Conservation (phyloP, 805 yeast genomes). For the Pichia cabralensis region DNA sequence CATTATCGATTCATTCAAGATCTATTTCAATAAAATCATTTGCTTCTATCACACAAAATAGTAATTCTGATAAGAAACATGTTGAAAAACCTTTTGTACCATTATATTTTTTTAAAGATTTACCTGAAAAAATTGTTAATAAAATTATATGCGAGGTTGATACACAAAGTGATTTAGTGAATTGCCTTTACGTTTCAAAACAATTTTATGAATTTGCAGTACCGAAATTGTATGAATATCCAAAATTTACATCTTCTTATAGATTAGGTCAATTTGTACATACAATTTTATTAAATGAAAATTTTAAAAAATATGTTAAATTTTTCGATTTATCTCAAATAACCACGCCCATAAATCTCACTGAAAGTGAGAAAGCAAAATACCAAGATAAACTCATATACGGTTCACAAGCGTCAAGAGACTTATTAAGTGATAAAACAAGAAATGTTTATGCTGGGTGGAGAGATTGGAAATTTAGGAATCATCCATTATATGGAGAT, state of each 20-base stretch:
- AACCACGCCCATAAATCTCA: slow-evolving; percentile 29
- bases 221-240: slow-evolving; percentile 42
- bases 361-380: slow-evolving; percentile 12
- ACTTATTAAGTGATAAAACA: slow-evolving; percentile 9
- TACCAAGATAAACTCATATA: slow-evolving; percentile 12
- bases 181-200: slow-evolving; percentile 41
- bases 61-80: slow-evolving; percentile 4
- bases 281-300: slow-evolving; percentile 44
- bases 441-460: slow-evolving; percentile 58
- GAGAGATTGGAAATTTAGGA: slow-evolving; percentile 84
- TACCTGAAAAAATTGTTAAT: slow-evolving; percentile 37
- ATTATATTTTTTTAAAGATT: slow-evolving; percentile 15
- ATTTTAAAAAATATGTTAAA: slow-evolving; percentile 48
- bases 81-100: no score
- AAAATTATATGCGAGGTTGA: slow-evolving; percentile 26
- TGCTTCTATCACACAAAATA: slow-evolving; percentile 2
- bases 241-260: slow-evolving; percentile 59
- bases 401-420: slow-evolving; percentile 10
- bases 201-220: slow-evolving; percentile 42
- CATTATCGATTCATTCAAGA: slow-evolving; percentile 28
- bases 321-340: slow-evolving; percentile 48
- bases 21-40: slow-evolving; percentile 10
- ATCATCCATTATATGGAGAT: slow-evolving; percentile 50
- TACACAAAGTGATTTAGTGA: slow-evolving; percentile 33
- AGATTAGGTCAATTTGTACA: slow-evolving; percentile 74